A percentile compares a stretch with the other conserved stretches of the same genome.
Evolutionary conservation across 768 basidiomycete genomes (phyloP).

Genomic region (Lyophyllum atratum): DNA sequence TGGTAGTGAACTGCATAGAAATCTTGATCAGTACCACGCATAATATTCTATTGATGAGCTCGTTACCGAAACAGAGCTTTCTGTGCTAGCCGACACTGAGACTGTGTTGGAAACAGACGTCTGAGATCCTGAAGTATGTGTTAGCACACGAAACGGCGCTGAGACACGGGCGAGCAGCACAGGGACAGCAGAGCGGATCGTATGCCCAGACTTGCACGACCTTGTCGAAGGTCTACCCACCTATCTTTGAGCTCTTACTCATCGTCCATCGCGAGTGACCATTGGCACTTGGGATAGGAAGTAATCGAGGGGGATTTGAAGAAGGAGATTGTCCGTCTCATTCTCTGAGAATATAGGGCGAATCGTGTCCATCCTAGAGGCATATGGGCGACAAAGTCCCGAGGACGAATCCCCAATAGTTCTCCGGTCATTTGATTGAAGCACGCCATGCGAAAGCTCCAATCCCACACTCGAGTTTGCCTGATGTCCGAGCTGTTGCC

Average conservation of each 20-base stretch:
- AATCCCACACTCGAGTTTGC: slow-evolving; percentile 6
- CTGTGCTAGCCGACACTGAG: neutral
- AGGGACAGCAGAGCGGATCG: neutral
- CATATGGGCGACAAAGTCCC: slow-evolving; percentile 35
- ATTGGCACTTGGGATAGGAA: neutral
- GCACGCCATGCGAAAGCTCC: slow-evolving; percentile 23
- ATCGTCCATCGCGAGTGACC: slow-evolving; percentile 7
- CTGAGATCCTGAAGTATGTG: neutral
- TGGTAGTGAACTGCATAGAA: neutral
- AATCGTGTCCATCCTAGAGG: slow-evolving; percentile 32
- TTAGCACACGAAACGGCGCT: neutral
- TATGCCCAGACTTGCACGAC: neutral
- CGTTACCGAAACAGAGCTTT: neutral
- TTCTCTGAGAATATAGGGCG: slow-evolving; percentile 21
- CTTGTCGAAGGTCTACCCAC: slow-evolving; percentile 4
- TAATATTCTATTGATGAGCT: neutral
- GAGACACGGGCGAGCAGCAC: neutral
- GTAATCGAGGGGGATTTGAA: neutral
- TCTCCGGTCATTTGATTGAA: slow-evolving; percentile 34
- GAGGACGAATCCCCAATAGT: slow-evolving; percentile 23
- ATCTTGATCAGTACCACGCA: neutral
- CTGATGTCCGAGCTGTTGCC: slow-evolving; percentile 13
- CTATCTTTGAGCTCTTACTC: slow-evolving; percentile 5
- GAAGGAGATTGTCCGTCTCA: neutral
- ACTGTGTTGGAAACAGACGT: neutral